A percentile compares a stretch with the other conserved stretches of the same genome.
Evolutionary conservation across 306 rosid species (phyloP).

Genomic region (Luffa acutangula): DNA sequence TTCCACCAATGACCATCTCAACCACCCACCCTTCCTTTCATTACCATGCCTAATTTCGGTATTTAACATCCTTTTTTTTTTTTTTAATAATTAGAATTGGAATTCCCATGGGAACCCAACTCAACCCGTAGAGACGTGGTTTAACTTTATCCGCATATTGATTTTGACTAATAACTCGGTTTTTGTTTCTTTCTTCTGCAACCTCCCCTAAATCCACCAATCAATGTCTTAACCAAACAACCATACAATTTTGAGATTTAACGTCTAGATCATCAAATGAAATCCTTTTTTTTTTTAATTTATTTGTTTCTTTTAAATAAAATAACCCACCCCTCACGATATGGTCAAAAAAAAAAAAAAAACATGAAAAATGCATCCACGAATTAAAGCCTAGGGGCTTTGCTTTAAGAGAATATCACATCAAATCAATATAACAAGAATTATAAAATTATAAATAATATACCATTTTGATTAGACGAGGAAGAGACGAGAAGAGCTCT

Average conservation of each 20-base stretch:
- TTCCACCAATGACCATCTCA: background rate
- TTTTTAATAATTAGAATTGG: background rate
- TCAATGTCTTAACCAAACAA: background rate
- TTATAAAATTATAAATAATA: background rate
- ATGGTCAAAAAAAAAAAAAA: background rate
- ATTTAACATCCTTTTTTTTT: background rate
- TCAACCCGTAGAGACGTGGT: background rate
- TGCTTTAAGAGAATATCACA: background rate
- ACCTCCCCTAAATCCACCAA: background rate
- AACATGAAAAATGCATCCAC: background rate
- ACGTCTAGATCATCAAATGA: background rate
- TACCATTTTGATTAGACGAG: background rate
- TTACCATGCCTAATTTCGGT: background rate
- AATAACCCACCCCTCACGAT: background rate
- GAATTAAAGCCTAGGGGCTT: background rate
- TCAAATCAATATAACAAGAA: background rate
- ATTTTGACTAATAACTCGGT: conserved; percentile 5
- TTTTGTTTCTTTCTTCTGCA: background rate
- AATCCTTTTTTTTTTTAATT: no score
- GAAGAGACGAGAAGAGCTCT: background rate
- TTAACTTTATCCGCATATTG: background rate
- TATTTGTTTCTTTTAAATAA: background rate
- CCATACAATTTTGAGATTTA: background rate
- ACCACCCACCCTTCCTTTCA: background rate
- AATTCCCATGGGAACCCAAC: background rate